Evolutionary conservation across 148 eudicot species (phyloP).

Genomic region (Rhododendron kiyosumense): DNA sequence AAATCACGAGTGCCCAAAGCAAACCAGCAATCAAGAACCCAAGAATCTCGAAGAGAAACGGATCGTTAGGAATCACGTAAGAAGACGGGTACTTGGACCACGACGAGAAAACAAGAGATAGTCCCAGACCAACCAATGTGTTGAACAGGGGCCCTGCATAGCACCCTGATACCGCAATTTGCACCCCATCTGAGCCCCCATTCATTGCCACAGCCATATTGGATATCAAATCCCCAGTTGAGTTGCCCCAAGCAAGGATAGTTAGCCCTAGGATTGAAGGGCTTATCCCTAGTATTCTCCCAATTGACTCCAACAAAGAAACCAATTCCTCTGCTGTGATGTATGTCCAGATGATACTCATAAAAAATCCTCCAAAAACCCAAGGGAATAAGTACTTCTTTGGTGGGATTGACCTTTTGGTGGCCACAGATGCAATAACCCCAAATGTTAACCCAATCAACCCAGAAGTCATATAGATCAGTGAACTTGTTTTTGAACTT

Average conservation of each 20-base stretch:
- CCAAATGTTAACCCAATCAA: constrained; percentile 10
- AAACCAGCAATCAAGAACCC: constrained; percentile 14
- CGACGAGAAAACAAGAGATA: constrained; percentile 8
- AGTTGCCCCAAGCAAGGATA: constrained; percentile 23
- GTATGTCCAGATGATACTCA: constrained; percentile 22
- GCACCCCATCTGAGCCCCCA: constrained; percentile 18
- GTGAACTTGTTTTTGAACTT: neutral
- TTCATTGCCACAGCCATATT: constrained; percentile 14
- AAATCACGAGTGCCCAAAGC: constrained; percentile 18
- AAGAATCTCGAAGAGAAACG: constrained; percentile 6
- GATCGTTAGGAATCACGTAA: constrained; percentile 9
- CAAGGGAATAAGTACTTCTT: constrained; percentile 5
- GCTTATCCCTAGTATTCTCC: constrained; percentile 13
- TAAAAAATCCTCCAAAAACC: constrained; percentile 12
- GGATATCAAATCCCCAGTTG: constrained; percentile 18
- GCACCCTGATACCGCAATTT: constrained; percentile 15
- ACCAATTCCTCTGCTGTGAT: constrained; percentile 16
- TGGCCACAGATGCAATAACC: neutral
- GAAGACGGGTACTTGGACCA: constrained; percentile 15
- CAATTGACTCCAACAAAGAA: constrained; percentile 16
- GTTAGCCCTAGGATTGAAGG: constrained; percentile 20
- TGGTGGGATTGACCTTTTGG: constrained; percentile 8
- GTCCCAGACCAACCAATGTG: constrained; percentile 17
- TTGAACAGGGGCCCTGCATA: constrained; percentile 20
- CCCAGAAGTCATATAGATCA: neutral